phyloP scores from a whole-genome alignment of 2,329 filamentous ascomycete genomes.

The Aureobasidium sp. region DNA sequence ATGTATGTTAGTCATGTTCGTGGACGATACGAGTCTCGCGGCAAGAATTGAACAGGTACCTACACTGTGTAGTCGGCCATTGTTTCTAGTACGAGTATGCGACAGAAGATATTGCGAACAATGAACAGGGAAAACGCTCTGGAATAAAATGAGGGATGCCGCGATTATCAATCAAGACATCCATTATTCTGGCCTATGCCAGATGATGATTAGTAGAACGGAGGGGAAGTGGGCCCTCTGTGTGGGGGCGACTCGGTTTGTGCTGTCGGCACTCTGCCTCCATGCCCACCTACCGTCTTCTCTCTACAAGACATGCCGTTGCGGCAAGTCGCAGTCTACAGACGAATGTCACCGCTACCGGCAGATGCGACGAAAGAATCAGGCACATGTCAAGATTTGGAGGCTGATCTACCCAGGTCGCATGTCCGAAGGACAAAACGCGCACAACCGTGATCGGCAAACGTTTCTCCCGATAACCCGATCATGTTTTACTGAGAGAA shows the following conservation, averaged over 20 bases:
- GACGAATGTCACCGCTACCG: background rate
- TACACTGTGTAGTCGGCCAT: conserved; percentile 10
- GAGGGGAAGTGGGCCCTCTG: no score
- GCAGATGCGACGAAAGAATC: background rate
- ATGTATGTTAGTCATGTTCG: background rate
- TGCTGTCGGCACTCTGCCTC: background rate
- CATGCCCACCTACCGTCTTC: background rate
- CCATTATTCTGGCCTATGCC: background rate
- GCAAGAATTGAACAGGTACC: background rate
- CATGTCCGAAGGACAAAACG: no score
- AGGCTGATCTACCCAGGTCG: no score
- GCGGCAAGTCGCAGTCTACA: background rate
- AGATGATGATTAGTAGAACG: background rate
- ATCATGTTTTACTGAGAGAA: no score
- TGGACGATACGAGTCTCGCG: no score
- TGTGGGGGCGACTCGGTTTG: background rate
- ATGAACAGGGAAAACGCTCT: background rate
- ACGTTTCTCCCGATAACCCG: no score
- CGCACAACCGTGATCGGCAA: background rate
- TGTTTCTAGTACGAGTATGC: background rate
- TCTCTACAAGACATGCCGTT: background rate
- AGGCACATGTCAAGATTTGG: no score
- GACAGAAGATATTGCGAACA: background rate
- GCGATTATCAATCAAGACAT: background rate
- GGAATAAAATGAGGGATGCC: background rate